Percentiles rank a stretch among this genome's conserved stretches.
phyloP scores from a whole-genome alignment of 164 flowering plant genomes.

The Vitis rupestris region DNA sequence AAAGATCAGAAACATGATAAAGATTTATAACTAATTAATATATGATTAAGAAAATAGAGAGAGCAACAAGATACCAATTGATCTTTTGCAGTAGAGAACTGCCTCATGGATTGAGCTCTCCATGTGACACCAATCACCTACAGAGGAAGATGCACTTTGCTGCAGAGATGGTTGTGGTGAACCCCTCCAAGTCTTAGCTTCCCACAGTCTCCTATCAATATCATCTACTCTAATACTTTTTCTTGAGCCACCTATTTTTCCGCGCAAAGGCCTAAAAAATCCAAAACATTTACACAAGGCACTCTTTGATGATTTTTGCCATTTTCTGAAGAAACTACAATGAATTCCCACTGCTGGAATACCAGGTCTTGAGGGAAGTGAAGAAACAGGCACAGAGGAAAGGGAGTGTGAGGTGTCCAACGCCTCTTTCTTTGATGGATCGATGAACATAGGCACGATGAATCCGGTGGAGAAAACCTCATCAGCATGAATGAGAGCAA shows the following conservation, averaged over 20 bases:
- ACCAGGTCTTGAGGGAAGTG: constrained; percentile 12
- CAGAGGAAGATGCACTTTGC: constrained; percentile 10
- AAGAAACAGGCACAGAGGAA: constrained; percentile 7
- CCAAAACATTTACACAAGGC: constrained; percentile 30
- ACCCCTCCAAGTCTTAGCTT: constrained; percentile 15
- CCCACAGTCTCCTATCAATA: constrained; percentile 22
- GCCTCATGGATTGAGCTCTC: constrained; percentile 64
- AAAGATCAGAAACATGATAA: constrained; percentile 1
- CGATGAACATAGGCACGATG: constrained; percentile 31
- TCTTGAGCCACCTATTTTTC: constrained; percentile 3
- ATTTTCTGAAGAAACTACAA: constrained; percentile 15
- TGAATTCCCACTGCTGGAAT: constrained; percentile 2
- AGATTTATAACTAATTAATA: background rate
- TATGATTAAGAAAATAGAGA: background rate
- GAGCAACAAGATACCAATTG: constrained; percentile 33
- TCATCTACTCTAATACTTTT: constrained; percentile 24
- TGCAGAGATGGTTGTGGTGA: constrained; percentile 25
- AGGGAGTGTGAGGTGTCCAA: background rate
- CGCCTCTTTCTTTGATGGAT: constrained; percentile 11
- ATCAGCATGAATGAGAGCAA: constrained; percentile 45
- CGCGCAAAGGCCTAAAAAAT: constrained; percentile 20
- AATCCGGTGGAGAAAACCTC: constrained; percentile 49
- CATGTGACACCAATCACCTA: constrained; percentile 23
- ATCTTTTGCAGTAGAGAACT: constrained; percentile 72
- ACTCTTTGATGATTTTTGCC: constrained; percentile 24